Evolutionary conservation across 23 red algal species (phyloP).

Genomic region (Gracilaria domingensis): DNA sequence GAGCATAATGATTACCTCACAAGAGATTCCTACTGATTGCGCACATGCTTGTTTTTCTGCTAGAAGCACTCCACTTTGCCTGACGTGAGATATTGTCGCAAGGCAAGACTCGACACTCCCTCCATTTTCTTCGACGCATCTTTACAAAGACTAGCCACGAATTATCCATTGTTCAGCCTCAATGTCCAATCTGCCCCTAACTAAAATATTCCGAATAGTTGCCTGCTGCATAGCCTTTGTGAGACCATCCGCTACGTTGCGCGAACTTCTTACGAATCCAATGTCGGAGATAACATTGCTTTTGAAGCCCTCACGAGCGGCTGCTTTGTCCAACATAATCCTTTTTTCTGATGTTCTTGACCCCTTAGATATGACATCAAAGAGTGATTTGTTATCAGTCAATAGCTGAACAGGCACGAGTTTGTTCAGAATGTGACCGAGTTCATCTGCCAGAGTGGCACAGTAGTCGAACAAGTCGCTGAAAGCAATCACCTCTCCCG

Average conservation of each 20-base stretch:
- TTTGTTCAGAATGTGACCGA: background rate
- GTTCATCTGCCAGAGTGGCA: background rate
- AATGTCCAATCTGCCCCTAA: background rate
- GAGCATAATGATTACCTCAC: no score
- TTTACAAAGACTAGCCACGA: background rate
- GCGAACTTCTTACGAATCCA: conserved; percentile 24
- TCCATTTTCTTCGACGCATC: background rate
- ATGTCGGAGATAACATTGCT: conserved; percentile 31
- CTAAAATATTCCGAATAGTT: background rate
- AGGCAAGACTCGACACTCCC: conserved; percentile 3
- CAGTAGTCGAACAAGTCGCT: conserved; percentile 2
- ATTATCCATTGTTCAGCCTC: conserved; percentile 36
- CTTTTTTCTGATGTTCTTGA: conserved; percentile 42
- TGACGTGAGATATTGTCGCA: no score
- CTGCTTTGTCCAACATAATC: conserved; percentile 40
- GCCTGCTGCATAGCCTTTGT: conserved; percentile 39
- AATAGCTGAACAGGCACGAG: conserved; percentile 3
- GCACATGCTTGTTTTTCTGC: no score
- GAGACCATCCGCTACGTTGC: conserved; percentile 37
- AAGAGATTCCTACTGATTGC: no score
- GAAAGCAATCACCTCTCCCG: conserved; percentile 55
- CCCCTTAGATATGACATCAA: conserved; percentile 55
- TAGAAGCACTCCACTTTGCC: no score
- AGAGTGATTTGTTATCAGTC: conserved; percentile 27
- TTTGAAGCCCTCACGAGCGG: conserved; percentile 26